Base-by-base conservation (phyloP, 2,329 filamentous ascomycete species). In the Truncatella angustata region DNA sequence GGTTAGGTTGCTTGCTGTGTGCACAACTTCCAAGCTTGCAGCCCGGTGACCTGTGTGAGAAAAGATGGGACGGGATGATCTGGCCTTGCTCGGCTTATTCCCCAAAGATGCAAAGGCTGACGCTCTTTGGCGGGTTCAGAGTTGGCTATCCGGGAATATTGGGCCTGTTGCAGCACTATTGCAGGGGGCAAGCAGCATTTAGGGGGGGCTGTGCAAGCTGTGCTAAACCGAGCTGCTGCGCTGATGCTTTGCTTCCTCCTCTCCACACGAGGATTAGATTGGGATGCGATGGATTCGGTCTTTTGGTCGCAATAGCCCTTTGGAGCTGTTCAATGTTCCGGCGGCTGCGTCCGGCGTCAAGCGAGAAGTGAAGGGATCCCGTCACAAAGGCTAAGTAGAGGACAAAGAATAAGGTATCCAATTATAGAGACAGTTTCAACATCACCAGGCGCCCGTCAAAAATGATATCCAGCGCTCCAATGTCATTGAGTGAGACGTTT, bases 61-160 rank as follows among this genome's bases (percentile, higher is more conserved):
- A 54, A 52, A 51, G 49, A 52, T 54, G 53, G 53, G 53, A 54
- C 45, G 49, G 40, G 49, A 49, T 46, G 52, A 49, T 51, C 44
- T 49, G 49, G 50, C n/a, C n/a, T n/a, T n/a, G n/a, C n/a, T n/a
- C n/a, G n/a, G n/a, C 43, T 51, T 45, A 40, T 49, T 54, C 43
- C 30, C 44, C 48, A 35, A 32, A 23, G 35, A 18, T 40, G 26
- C 32, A 54, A 37, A 16, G 50, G 52, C 49, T 51, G 50, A 52
- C 50, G 47, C 36, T 49, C 46, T 50, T 24, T 50, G 47, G 47
- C 47, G 47, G 47, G 34, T n/a, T n/a, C n/a, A n/a, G n/a, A n/a
- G n/a, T 16, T 42, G 40, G 20, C 21, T 18, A 36, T 30, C 43
- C 30, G 36, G 47, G 24, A 30, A 32, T 21, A 45, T 40, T 43